Evolutionary conservation across 208 protist species (phyloP).

Genomic region (Lotmaria passim): DNA sequence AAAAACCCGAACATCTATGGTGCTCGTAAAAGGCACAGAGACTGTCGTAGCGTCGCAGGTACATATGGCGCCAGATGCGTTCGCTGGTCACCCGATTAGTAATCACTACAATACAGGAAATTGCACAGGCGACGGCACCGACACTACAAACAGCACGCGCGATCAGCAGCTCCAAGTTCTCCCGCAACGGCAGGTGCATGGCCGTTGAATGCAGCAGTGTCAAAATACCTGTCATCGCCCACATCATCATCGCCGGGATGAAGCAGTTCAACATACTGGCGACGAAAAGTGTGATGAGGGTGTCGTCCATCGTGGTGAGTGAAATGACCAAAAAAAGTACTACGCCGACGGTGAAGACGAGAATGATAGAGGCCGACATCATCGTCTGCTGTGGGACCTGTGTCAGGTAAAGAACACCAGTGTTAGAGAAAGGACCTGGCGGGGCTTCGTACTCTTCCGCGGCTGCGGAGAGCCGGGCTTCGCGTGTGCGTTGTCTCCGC

Average conservation of each 20-base stretch:
- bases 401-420: conserved; percentile 69
- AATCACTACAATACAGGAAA: background rate
- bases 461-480: conserved; percentile 13
- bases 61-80: conserved; percentile 3
- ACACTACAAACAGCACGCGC: conserved; percentile 1
- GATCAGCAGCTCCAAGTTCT: background rate
- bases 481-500: conserved; percentile 26
- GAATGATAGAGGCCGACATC: conserved; percentile 37
- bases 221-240: conserved; percentile 2
- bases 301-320: background rate
- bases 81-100: background rate
- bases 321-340: background rate
- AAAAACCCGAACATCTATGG: conserved; percentile 14
- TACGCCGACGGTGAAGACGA: conserved; percentile 28
- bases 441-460: conserved; percentile 43
- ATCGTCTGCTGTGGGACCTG: conserved; percentile 61
- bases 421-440: conserved; percentile 46
- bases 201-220: conserved; percentile 19
- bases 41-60: background rate
- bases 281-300: conserved; percentile 1
- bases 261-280: background rate
- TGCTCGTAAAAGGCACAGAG: conserved; percentile 22
- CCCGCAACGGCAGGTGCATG: conserved; percentile 48
- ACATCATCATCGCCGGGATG: conserved; percentile 9
- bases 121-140: conserved; percentile 22